Conservation (phyloP, 768 basidiomycete genomes). For the Saitozyma podzolica region DNA sequence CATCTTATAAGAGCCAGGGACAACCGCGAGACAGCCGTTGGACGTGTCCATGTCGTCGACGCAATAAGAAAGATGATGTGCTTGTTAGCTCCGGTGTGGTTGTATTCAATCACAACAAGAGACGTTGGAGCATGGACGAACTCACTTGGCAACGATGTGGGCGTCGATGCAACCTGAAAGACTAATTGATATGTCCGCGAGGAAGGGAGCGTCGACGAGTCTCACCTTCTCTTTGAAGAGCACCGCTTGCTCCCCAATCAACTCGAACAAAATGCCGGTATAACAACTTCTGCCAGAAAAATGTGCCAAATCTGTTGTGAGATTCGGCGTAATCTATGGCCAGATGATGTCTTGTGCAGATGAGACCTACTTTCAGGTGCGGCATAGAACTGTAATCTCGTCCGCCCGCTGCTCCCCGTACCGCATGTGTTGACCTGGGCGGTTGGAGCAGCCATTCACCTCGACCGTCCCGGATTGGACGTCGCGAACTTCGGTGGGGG, state of each 20-base stretch:
- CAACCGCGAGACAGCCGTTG: conserved; percentile 32
- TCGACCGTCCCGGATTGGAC: conserved; percentile 9
- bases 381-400: conserved; percentile 6
- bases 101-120: conserved; percentile 11
- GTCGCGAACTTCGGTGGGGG: neutral
- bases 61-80: conserved; percentile 26
- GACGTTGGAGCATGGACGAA: neutral
- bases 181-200: conserved; percentile 38
- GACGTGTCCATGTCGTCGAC: conserved; percentile 23
- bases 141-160: conserved; percentile 28
- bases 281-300: conserved; percentile 9
- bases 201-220: neutral
- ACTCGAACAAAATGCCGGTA: conserved; percentile 7
- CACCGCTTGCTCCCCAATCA: conserved; percentile 13
- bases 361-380: conserved; percentile 3
- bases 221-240: conserved; percentile 21
- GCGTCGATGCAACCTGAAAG: conserved; percentile 29
- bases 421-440: conserved; percentile 12
- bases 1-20: conserved; percentile 21
- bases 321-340: conserved; percentile 12
- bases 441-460: conserved; percentile 12
- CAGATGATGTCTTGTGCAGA: neutral
- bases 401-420: conserved; percentile 9
- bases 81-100: conserved; percentile 24
- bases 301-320: conserved; percentile 9